Evolutionary conservation across 176 grass and related monocot genomes (phyloP), one percentile per base, ranked within the genome.

Genomic region (Chrysopogon serrulatus): DNA sequence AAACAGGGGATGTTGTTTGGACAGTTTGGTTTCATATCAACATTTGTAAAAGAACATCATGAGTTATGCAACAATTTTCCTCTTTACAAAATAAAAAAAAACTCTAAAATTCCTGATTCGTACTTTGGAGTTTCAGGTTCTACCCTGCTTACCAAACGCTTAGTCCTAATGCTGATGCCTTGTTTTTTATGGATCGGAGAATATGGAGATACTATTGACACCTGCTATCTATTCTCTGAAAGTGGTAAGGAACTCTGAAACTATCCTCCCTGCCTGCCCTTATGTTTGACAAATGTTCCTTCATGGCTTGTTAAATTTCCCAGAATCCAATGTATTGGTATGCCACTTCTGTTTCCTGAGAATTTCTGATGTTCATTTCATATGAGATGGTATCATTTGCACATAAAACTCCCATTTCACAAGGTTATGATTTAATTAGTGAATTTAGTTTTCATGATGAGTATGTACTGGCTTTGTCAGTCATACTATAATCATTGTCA

Each of bases 191-290:
- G 73, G 91, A 77, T 94, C 32, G 93, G 96, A 73, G 93, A 99
- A 73, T 99, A 99, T 4, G 89, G 94, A 89, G 93, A 99, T 68
- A 96, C 93, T 14, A 39, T 99, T 43, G 93, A 91, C 34, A 96
- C 97, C 36, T 92, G 89, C 16, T 99, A 94, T 71, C 19, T 99
- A 49, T 99, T 94, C 71, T 90, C 83, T 24, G 93, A 96, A 91
- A 90, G 51, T 48, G 88, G 87, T 96, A 83, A 89, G 49, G 63
- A 10, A 51, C n/a, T 83, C 33, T 61, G 19, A 35, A 14, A 39
- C n/a, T n/a, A n/a, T 67, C 3, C 23, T 14, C 35, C 3, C 19
- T 15, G 7, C 3, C 6, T 3, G 14, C 49, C 49, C 4, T 86
- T 88, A 30, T n/a, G 21, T 84, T 24, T 28, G 45, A 18, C 16